A percentile compares a stretch with the other conserved stretches of the same genome.
Conservation (phyloP, 179 eudicot genomes). For the Nepenthes alata region DNA sequence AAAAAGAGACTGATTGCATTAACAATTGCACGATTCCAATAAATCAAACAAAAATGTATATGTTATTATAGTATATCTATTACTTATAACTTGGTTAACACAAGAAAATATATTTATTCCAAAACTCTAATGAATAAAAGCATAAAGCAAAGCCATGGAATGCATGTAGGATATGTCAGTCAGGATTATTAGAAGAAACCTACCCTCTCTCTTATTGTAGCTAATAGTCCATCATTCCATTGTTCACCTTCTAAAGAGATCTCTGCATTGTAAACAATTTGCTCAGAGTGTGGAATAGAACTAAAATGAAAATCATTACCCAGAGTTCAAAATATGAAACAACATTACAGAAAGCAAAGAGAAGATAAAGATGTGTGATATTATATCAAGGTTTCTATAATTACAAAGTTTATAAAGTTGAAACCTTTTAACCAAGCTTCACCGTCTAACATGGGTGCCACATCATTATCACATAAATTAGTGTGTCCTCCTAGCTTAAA, state of each 20-base stretch:
- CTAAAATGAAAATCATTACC: not conserved
- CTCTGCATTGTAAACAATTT: slow-evolving; percentile 32
- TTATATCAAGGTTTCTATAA: too few relatives aligned
- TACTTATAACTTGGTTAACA: not conserved
- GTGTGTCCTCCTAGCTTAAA: too few relatives aligned
- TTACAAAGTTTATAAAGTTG: too few relatives aligned
- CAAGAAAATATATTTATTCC: not conserved
- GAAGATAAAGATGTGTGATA: too few relatives aligned
- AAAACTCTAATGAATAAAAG: not conserved
- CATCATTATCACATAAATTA: too few relatives aligned
- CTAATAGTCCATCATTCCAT: slow-evolving; percentile 95
- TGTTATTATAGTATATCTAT: too few relatives aligned
- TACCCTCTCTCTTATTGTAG: slow-evolving; percentile 96
- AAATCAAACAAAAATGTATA: not conserved
- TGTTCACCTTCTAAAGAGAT: slow-evolving; percentile 74
- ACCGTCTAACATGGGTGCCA: too few relatives aligned
- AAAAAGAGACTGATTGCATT: slow-evolving; percentile 5
- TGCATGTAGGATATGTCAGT: not conserved
- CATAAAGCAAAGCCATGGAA: not conserved
- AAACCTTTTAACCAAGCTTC: too few relatives aligned
- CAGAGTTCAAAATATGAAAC: not conserved
- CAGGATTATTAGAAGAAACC: slow-evolving; percentile 4
- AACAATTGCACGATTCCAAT: slow-evolving; percentile 10
- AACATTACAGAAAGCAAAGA: too few relatives aligned
- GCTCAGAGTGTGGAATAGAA: not conserved